Percentiles rank a stretch among this genome's conserved stretches.
Evolutionary conservation across 805 yeast genomes (phyloP).

Genomic region (Candida odintsovae): DNA sequence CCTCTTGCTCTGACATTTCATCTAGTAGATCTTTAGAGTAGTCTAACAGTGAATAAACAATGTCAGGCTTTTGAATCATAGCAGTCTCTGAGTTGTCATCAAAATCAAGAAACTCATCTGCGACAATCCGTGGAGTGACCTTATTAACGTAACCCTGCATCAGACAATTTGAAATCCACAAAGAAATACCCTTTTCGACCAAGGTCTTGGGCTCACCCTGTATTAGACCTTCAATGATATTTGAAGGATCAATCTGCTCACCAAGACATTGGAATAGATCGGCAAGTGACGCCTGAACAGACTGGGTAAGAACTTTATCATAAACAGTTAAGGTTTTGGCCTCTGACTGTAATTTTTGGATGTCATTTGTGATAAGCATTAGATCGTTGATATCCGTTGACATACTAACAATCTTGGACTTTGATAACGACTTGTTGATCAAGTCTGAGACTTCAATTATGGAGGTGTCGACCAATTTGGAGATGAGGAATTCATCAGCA

Average conservation of each 20-base stretch:
- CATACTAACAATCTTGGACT: slow-evolving; percentile 5
- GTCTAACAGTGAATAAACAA: slow-evolving; percentile 29
- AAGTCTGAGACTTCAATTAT: slow-evolving; percentile 19
- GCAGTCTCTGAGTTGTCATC: slow-evolving; percentile 19
- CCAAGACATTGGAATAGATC: slow-evolving; percentile 21
- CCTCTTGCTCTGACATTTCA: slow-evolving; percentile 22
- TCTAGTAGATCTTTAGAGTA: slow-evolving; percentile 39
- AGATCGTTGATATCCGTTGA: slow-evolving; percentile 10
- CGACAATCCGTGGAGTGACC: slow-evolving; percentile 7
- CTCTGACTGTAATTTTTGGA: not conserved
- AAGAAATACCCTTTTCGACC: slow-evolving; percentile 21
- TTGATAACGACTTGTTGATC: slow-evolving; percentile 8
- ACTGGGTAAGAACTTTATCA: slow-evolving; percentile 18
- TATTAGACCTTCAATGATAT: slow-evolving; percentile 18
- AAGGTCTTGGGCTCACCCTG: slow-evolving; percentile 12
- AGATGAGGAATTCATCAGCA: slow-evolving; percentile 7
- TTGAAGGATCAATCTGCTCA: slow-evolving; percentile 9
- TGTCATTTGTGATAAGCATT: slow-evolving; percentile 17
- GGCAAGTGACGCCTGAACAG: slow-evolving; percentile 16
- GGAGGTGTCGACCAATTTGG: slow-evolving; percentile 12
- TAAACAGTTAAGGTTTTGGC: slow-evolving; percentile 14
- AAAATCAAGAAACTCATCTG: slow-evolving; percentile 26
- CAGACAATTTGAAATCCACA: slow-evolving; percentile 36
- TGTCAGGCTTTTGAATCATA: slow-evolving; percentile 20
- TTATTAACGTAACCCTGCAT: slow-evolving; percentile 19